Conservation (phyloP, 1,284 basidiomycete species). For the Apiotrichum akiyoshidainum region DNA sequence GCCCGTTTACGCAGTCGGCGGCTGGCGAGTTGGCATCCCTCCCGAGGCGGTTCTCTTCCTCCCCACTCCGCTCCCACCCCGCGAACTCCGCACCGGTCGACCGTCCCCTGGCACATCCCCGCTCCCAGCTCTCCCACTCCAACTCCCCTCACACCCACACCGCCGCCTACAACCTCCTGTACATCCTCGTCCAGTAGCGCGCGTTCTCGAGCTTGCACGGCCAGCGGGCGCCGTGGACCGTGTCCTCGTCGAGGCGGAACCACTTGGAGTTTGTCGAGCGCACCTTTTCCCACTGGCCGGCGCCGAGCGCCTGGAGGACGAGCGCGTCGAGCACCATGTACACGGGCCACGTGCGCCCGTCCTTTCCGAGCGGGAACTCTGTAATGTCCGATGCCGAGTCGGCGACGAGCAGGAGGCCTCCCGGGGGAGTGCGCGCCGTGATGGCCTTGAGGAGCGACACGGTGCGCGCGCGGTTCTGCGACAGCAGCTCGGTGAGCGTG, state of each 20-base stretch:
- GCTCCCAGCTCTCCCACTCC: too few species aligned
- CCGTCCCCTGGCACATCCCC: too few species aligned
- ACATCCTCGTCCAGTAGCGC: slow-evolving; percentile 49
- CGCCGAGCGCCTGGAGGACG: slow-evolving; percentile 14
- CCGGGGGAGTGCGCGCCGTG: slow-evolving; percentile 38
- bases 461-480: slow-evolving; percentile 48
- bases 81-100: too few species aligned
- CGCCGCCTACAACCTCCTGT: slow-evolving; percentile 17
- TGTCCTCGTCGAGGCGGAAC: slow-evolving; percentile 46
- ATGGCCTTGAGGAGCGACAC: slow-evolving; percentile 46
- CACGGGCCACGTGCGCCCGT: slow-evolving; percentile 43
- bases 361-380: slow-evolving; percentile 37
- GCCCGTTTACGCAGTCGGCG: too few species aligned
- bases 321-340: slow-evolving; percentile 44
- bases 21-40: too few species aligned
- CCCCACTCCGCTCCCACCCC: too few species aligned
- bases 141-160: background rate
- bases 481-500: slow-evolving; percentile 52
- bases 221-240: slow-evolving; percentile 35
- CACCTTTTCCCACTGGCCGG: slow-evolving; percentile 37
- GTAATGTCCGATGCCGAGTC: slow-evolving; percentile 49
- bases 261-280: slow-evolving; percentile 44
- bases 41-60: too few species aligned
- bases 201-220: slow-evolving; percentile 52
- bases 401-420: slow-evolving; percentile 50